Conservation (phyloP, 1,284 basidiomycete species). For the Tilletia indica region DNA sequence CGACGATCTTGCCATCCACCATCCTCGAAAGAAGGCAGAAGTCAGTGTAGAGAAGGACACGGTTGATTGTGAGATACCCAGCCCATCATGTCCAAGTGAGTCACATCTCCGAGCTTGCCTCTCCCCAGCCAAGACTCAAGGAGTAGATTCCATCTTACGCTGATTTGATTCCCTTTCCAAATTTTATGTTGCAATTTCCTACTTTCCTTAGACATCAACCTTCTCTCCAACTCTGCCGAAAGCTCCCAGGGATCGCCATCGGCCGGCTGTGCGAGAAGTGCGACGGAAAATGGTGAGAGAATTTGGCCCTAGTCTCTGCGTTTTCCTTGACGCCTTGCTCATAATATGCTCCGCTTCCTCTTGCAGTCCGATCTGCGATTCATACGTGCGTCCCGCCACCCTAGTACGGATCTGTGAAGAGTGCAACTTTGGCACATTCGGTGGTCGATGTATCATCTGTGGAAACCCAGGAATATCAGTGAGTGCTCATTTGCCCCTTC, state of each 20-base stretch:
- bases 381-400: constrained; percentile 96
- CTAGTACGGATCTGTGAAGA: constrained; percentile 98
- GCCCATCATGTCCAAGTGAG: constrained; percentile 37
- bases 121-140: too few species aligned
- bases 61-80: too few species aligned
- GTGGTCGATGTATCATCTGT: constrained; percentile 95
- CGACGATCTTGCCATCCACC: constrained; percentile 3
- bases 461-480: constrained; percentile 50
- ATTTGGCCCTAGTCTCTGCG: not conserved
- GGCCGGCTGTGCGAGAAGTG: constrained; percentile 98
- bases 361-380: constrained; percentile 92
- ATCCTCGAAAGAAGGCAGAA: not conserved
- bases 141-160: too few species aligned
- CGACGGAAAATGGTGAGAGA: constrained; percentile 91
- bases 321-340: not conserved
- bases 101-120: not conserved
- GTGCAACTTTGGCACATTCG: constrained; percentile 95
- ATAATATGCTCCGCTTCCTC: too few species aligned
- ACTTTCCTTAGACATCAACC: constrained; percentile 44
- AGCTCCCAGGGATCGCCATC: constrained; percentile 90
- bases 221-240: constrained; percentile 95
- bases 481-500: constrained; percentile 22
- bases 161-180: not conserved
- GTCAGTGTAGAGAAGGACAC: too few species aligned
- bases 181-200: not conserved